Conservation (phyloP, 805 yeast genomes). For the Huiozyma sinensis region DNA sequence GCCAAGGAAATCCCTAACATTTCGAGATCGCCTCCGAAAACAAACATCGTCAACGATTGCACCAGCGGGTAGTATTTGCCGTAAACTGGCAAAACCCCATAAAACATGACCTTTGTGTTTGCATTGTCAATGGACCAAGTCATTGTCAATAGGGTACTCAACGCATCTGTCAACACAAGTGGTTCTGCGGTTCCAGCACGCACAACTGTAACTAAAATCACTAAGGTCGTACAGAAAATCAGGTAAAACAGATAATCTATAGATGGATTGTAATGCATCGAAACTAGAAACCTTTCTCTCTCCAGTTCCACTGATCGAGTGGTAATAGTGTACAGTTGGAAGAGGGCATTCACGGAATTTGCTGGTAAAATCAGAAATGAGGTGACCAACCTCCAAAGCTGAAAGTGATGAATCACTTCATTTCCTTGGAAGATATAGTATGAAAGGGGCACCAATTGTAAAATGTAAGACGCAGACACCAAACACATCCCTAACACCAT, state of each 20-base stretch:
- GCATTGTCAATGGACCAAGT: constrained; percentile 53
- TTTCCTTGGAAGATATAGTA: constrained; percentile 13
- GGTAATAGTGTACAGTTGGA: constrained; percentile 21
- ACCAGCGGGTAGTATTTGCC: constrained; percentile 41
- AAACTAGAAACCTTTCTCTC: constrained; percentile 11
- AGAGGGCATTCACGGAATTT: constrained; percentile 17
- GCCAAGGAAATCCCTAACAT: constrained; percentile 40
- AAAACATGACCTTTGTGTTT: constrained; percentile 42
- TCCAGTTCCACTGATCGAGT: constrained; percentile 21
- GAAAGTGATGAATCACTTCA: constrained; percentile 10
- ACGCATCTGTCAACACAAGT: constrained; percentile 16
- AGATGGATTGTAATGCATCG: constrained; percentile 7
- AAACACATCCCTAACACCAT: constrained; percentile 39
- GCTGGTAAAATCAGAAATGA: constrained; percentile 17
- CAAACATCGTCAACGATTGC: constrained; percentile 30
- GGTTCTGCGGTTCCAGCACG: constrained; percentile 7
- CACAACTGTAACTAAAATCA: constrained; percentile 3
- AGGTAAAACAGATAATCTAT: constrained; percentile 21
- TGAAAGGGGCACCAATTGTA: constrained; percentile 24
- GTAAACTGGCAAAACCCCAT: constrained; percentile 43
- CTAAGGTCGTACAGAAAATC: constrained; percentile 11
- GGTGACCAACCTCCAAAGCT: constrained; percentile 24
- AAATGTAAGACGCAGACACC: constrained; percentile 32
- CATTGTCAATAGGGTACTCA: constrained; percentile 34
- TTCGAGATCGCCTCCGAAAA: constrained; percentile 35